phyloP scores from a whole-genome alignment of 2,329 filamentous ascomycete genomes.

The Ceratocystis lukuohia region DNA sequence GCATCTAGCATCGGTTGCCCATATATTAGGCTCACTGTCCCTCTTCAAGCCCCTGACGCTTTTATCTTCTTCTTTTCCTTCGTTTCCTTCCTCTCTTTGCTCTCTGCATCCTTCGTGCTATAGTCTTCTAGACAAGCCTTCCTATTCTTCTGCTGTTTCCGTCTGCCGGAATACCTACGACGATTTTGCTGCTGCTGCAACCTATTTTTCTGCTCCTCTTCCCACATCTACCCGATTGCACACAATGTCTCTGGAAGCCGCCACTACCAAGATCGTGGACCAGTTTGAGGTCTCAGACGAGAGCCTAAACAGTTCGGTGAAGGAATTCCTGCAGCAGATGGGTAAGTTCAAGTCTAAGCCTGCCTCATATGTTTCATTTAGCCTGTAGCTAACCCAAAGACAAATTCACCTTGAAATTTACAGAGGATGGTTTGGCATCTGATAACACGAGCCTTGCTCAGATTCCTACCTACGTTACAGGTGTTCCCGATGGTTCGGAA shows the following conservation, averaged over 20 bases:
- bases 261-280: slow-evolving; percentile 66
- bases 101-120: slow-evolving; percentile 17
- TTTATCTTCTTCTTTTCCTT: slow-evolving; percentile 21
- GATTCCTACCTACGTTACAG: slow-evolving; percentile 94
- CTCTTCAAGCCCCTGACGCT: slow-evolving; percentile 18
- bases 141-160: slow-evolving; percentile 29
- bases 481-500: slow-evolving; percentile 91
- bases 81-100: slow-evolving; percentile 18
- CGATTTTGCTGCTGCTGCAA: not conserved
- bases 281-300: slow-evolving; percentile 75
- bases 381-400: not conserved
- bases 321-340: slow-evolving; percentile 81
- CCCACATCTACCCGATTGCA: slow-evolving; percentile 39
- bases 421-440: slow-evolving; percentile 68
- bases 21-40: slow-evolving; percentile 22
- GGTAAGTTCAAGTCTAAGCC: slow-evolving; percentile 30
- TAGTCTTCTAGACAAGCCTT: not conserved
- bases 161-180: slow-evolving; percentile 36
- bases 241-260: slow-evolving; percentile 50
- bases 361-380: too few species aligned
- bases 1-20: slow-evolving; percentile 28
- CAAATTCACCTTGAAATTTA: slow-evolving; percentile 1
- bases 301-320: slow-evolving; percentile 65
- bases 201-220: slow-evolving; percentile 36
- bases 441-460: slow-evolving; percentile 77